Evolutionary conservation across 306 rosid species (phyloP), one percentile per base, ranked within the genome.

Genomic region (Citrullus amarus): DNA sequence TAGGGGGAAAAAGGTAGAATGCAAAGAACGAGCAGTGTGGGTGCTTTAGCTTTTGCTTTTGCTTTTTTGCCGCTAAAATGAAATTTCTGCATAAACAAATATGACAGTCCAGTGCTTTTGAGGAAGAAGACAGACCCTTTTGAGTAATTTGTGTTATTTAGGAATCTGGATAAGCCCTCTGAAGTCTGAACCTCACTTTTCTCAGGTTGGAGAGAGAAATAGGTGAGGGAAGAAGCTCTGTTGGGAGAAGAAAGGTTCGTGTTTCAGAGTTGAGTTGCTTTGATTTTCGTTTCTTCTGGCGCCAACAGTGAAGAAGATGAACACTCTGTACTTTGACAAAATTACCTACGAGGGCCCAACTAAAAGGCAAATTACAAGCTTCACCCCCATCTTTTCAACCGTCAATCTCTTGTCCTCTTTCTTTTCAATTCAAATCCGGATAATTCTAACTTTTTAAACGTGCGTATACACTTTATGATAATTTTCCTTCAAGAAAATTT

Each of bases 31-130:
- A 25, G 20, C 9, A 77, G 39, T 78, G 61, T 15, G 6, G 25
- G 9, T 25, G 36, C 62, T 57, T 59, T 28, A 4, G 38, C 38
- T 75, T 83, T 82, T 50, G 85, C 84, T 85, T 83, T 86, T 61
- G 76, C 62, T 72, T 78, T 78, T 14, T 43, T 78, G 65, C 10
- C 28, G 67, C 63, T 50, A 39, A 66, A 38, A 48, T 16, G 15
- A 38, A 54, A 30, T 13, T 46, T 41, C 1, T 14, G 80, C 60
- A 43, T 58, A 46, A 66, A 79, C 86, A 71, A 79, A 75, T 75
- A 46, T 8, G 22, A 41, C 50, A 39, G 6, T 32, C 44, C 50
- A n/a, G 1, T 65, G 70, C 73, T 65, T 50, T 78, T 48, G 55
- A 36, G 72, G 79, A 59, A 77, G 55, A 77, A 43, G 28, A 57